A percentile compares a stretch with the other conserved stretches of the same genome.
Evolutionary conservation across 768 basidiomycete species (phyloP).

Genomic region (Kockovaella imperatae): DNA sequence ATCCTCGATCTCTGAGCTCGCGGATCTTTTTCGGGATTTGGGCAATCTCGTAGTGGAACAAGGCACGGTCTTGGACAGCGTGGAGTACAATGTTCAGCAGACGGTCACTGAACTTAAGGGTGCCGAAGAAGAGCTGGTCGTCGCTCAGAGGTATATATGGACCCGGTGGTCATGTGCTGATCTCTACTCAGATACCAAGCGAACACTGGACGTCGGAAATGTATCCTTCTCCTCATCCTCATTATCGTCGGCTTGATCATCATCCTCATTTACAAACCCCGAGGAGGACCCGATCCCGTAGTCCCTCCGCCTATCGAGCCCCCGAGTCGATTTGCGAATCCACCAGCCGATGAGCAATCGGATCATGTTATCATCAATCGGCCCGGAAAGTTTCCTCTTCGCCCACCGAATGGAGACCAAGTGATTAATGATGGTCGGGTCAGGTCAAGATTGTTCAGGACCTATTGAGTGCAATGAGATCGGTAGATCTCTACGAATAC

Average conservation of each 20-base stretch:
- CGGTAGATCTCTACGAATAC: no score
- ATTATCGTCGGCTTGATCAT: conserved; percentile 81
- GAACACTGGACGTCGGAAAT: conserved; percentile 82
- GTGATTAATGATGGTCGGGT: no score
- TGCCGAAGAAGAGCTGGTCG: conserved; percentile 73
- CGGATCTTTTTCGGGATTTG: conserved; percentile 93
- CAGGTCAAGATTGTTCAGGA: no score
- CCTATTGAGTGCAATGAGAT: no score
- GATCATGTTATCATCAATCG: no score
- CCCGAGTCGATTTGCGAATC: no score
- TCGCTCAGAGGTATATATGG: conserved; percentile 64
- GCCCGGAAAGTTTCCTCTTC: no score
- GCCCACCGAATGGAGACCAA: no score
- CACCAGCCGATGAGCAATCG: no score
- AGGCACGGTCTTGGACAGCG: conserved; percentile 88
- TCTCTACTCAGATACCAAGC: conserved; percentile 66
- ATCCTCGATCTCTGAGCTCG: conserved; percentile 78
- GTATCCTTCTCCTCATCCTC: conserved; percentile 83
- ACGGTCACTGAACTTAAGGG: conserved; percentile 72
- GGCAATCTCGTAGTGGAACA: conserved; percentile 92
- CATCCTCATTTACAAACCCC: conserved; percentile 87
- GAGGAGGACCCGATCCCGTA: conserved; percentile 20
- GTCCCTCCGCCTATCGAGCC: no score
- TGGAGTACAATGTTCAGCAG: conserved; percentile 96
- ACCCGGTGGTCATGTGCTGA: conserved; percentile 1